Evolutionary conservation across 2,329 filamentous ascomycete genomes (phyloP).

Genomic region (Penicillium sp.): DNA sequence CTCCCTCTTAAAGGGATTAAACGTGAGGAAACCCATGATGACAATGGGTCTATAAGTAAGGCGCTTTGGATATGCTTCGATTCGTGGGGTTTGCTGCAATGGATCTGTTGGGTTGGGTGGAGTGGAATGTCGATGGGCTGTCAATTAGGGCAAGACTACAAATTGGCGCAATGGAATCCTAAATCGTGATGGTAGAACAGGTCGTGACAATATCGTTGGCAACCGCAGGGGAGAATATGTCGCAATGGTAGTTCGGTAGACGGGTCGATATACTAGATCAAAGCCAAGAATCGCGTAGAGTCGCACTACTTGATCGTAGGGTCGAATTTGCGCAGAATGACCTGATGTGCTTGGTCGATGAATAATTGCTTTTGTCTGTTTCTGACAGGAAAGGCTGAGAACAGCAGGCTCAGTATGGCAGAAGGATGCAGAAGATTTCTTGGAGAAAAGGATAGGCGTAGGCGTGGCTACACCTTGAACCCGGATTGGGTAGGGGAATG

Average conservation of each 20-base stretch:
- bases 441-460: not conserved
- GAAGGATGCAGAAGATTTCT: not conserved
- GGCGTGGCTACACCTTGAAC: slow-evolving; percentile 14
- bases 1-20: slow-evolving; percentile 50
- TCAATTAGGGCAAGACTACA: slow-evolving; percentile 13
- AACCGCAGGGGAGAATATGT: slow-evolving; percentile 1
- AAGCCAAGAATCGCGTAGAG: not conserved
- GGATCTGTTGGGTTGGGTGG: not conserved
- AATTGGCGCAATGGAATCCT: slow-evolving; percentile 11
- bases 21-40: slow-evolving; percentile 29
- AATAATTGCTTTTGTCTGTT: slow-evolving; percentile 12
- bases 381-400: not conserved
- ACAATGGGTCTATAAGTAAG: not conserved
- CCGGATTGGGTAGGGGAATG: not conserved
- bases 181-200: not conserved
- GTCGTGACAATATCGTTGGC: slow-evolving; percentile 3
- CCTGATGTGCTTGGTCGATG: slow-evolving; percentile 3
- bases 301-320: slow-evolving; percentile 15
- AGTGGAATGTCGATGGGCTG: not conserved
- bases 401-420: not conserved
- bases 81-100: not conserved
- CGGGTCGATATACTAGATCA: not conserved
- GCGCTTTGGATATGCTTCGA: not conserved
- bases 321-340: slow-evolving; percentile 1
- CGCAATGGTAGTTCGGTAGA: not conserved